Base-by-base conservation (phyloP, 768 basidiomycete genomes). In the Mycena latifolia region DNA sequence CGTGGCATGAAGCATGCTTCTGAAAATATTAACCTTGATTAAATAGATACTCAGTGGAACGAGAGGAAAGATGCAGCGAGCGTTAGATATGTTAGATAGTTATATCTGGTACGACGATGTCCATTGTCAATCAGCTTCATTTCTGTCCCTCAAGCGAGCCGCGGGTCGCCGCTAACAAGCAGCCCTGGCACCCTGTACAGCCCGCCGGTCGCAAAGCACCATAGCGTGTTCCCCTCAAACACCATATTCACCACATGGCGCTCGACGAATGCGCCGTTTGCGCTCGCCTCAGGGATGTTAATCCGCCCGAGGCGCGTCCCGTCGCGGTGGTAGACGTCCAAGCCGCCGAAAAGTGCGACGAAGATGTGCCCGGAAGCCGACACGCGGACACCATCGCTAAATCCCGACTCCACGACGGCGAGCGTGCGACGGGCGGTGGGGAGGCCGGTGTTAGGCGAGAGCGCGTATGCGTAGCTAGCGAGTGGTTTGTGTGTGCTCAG, bases 121-220 rank as follows among this genome's bases (percentile, higher is more conserved):
- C n/a, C n/a, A n/a, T n/a, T n/a, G n/a, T n/a, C n/a, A n/a, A n/a
- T n/a, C n/a, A n/a, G n/a, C n/a, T n/a, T n/a, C n/a, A n/a, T n/a
- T n/a, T n/a, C n/a, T n/a, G n/a, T n/a, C n/a, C n/a, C n/a, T n/a
- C n/a, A n/a, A n/a, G n/a, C n/a, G n/a, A n/a, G n/a, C n/a, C n/a
- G n/a, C 20, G 61, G 53, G 27, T 55, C 46, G 2, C 61, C 61
- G 10, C 12, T 22, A 2, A 63, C 61, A 15, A 63, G 53, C 18
- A 63, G 15, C 12, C 54, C 54, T 25, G 45, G 53, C 17, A 63
- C 61, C 14, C 61, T 15, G 14, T 63, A 63, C 29, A 63, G 31
- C 0, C 61, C 61, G 5, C 61, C 61, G 18, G 33, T 35, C 25
- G 61, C 61, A 24, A 63, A 63, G n/a, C 61, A 63, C 61, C 61